Evolutionary conservation across 1,284 basidiomycete genomes (phyloP).

Genomic region (Peniophora sp.): DNA sequence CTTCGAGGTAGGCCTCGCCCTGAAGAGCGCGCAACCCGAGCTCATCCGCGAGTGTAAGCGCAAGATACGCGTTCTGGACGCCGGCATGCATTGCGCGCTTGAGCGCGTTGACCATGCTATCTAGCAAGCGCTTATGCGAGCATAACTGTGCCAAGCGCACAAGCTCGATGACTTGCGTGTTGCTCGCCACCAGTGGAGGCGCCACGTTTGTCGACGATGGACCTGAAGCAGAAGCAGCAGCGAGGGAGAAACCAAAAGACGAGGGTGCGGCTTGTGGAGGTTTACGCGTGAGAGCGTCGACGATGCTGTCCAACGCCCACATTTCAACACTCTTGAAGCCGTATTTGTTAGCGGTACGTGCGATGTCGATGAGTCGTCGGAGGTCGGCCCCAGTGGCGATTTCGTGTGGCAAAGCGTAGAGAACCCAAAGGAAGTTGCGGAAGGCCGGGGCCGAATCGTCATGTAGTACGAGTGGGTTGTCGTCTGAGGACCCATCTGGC

Average conservation of each 20-base stretch:
- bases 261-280: conserved; percentile 33
- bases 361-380: conserved; percentile 50
- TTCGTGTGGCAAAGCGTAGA: conserved; percentile 34
- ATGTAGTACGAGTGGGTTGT: conserved; percentile 49
- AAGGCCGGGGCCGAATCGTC: conserved; percentile 58
- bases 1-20: conserved; percentile 60
- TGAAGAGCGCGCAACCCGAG: conserved; percentile 45
- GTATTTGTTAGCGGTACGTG: conserved; percentile 57
- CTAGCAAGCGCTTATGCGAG: conserved; percentile 45
- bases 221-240: conserved; percentile 4
- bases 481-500: conserved; percentile 51
- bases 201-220: conserved; percentile 27
- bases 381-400: conserved; percentile 47
- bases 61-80: conserved; percentile 56
- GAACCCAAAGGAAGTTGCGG: conserved; percentile 47
- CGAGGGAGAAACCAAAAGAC: conserved; percentile 18
- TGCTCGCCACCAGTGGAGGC: conserved; percentile 3
- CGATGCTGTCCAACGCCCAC: conserved; percentile 60
- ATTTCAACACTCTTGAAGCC: conserved; percentile 61
- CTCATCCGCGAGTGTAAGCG: conserved; percentile 63
- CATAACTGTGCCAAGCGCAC: conserved; percentile 60
- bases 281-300: conserved; percentile 50
- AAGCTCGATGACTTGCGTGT: conserved; percentile 37
- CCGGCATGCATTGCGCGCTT: conserved; percentile 48
- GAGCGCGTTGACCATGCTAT: conserved; percentile 49